Base-by-base conservation (phyloP, 1,284 basidiomycete species). In the Microbotryum saponariae region DNA sequence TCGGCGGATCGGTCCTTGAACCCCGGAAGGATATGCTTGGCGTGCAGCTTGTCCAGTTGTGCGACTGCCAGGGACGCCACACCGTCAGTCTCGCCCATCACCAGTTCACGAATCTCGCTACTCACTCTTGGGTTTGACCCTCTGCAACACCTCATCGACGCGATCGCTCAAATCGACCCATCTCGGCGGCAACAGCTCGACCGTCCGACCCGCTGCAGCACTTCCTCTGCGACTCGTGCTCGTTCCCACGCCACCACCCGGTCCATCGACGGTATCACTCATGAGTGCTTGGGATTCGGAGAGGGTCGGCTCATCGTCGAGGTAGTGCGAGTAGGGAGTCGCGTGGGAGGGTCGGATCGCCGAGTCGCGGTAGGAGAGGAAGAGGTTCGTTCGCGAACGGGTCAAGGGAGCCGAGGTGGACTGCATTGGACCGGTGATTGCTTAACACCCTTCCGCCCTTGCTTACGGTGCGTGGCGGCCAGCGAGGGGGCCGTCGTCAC, bases 1-100 rank as follows among this genome's bases (percentile, higher is more conserved):
- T 98, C 93, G 18, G 84, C 83, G 2, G 88, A 82, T 60, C 94
- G 87, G 81, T 99, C 96, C 73, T 89, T 83, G 75, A 99, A 99
- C 3, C 91, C 92, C 63, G 96, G 96, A 4, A 98, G 82, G 58
- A 89, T 86, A 75, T 97, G 93, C 75, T 91, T 96, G 64, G 92
- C 88, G 71, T 98, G 93, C 10, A 99, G 83, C 74, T 88, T 92
- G 75, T 97, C 93, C 51, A 97, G 84, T 8, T 83, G 76, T 29
- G 81, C 73, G 74, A 96, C 87, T 93, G 71, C 20, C 10, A 4
- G 37, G 5, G 29, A 37, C 12, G 1, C 44, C 16, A 18, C 29
- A 29, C 46, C 56, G 20, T 33, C 23, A 44, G 18, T 5, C 14
- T 21, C 31, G 10, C 14, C 7, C 7, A 9, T 58, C 47, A 21